These are phyloP conservation scores for Malus hybrid DNA, from an alignment of 331 rosid genomes.

Conservation along the genomic window DNA sequence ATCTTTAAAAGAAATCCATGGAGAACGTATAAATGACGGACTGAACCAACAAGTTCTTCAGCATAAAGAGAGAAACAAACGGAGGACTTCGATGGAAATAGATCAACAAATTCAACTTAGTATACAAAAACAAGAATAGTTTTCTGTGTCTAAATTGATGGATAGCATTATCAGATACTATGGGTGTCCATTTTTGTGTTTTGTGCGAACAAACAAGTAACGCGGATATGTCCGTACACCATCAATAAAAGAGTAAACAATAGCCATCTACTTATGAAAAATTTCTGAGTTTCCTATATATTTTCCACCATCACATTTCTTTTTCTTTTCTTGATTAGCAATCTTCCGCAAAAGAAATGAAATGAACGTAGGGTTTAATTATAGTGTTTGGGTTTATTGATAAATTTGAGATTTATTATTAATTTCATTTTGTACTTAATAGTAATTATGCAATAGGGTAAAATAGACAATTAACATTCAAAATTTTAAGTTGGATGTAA, in stretches of 20 bases:
- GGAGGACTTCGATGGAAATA: neutral
- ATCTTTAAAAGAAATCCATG: neutral
- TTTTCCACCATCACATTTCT: neutral
- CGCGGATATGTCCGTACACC: neutral
- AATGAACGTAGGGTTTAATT: no score
- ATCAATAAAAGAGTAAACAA: neutral
- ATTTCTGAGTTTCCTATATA: no score
- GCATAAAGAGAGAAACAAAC: neutral
- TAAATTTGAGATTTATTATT: no score
- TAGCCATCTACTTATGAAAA: neutral
- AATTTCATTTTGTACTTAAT: no score
- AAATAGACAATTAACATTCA: no score
- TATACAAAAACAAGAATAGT: neutral
- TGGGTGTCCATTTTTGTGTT: neutral
- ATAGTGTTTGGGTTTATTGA: no score
- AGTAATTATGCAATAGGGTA: no score
- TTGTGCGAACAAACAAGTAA: neutral
- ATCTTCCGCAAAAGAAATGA: neutral
- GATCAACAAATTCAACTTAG: neutral
- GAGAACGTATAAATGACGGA: neutral
- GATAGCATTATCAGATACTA: neutral
- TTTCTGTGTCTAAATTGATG: neutral
- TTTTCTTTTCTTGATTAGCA: neutral
- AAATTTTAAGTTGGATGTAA: no score
- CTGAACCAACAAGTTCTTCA: neutral